phyloP scores from a whole-genome alignment of 257 asterid genomes.

The Capsicum pubescens region DNA sequence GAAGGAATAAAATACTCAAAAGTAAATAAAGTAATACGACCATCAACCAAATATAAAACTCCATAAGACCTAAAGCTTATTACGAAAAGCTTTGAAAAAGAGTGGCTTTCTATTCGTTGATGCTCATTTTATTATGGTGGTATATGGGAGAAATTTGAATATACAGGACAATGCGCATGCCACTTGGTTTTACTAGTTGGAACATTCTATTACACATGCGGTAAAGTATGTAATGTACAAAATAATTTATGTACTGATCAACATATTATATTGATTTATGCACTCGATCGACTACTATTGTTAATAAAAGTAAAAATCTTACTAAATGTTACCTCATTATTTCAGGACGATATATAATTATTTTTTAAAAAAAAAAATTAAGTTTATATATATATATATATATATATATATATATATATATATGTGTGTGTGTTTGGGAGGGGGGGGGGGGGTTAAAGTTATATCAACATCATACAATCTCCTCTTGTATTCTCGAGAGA shows the following conservation, averaged over 20 bases:
- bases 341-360: not conserved
- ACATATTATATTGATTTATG: not conserved
- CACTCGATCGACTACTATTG: not conserved
- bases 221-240: not conserved
- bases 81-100: not conserved
- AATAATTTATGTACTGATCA: not conserved
- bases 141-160: not conserved
- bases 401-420: not conserved
- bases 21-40: not conserved
- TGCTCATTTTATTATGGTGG: slow-evolving; percentile 1
- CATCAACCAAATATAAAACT: not conserved
- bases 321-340: not conserved
- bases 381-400: not conserved
- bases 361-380: not conserved
- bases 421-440: no score
- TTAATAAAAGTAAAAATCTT: not conserved
- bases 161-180: not conserved
- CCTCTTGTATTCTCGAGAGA: not conserved
- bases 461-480: not conserved
- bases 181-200: slow-evolving; percentile 9
- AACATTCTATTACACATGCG: slow-evolving; percentile 1
- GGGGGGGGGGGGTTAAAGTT: not conserved
- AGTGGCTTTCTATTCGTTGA: slow-evolving; percentile 17
- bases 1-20: not conserved
- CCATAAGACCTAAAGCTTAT: not conserved